These are phyloP conservation scores for Neonectria punicea DNA, from an alignment of 2,329 filamentous ascomycete species.

Conservation along the genomic window DNA sequence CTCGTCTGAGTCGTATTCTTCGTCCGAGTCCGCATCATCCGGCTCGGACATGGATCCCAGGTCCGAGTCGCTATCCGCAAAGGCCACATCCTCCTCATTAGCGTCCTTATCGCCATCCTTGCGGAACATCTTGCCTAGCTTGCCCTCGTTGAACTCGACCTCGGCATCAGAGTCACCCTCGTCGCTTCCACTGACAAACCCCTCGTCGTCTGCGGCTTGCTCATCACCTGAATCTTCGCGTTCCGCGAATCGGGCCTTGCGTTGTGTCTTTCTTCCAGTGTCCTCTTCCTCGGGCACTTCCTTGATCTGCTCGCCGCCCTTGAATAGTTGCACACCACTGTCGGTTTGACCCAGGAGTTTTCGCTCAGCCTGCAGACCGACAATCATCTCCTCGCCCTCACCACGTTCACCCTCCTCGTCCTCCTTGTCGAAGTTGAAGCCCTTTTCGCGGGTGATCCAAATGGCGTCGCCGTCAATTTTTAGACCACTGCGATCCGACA, in stretches of 20 bases:
- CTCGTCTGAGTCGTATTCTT: conserved; percentile 69
- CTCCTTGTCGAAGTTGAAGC: conserved; percentile 78
- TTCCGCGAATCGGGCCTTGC: conserved; percentile 68
- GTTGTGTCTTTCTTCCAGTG: conserved; percentile 68
- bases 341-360: conserved; percentile 84
- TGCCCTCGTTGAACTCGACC: conserved; percentile 67
- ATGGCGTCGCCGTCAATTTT: conserved; percentile 98
- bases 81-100: conserved; percentile 79
- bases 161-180: conserved; percentile 63
- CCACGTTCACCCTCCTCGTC: conserved; percentile 79
- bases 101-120: conserved; percentile 61
- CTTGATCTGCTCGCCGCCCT: conserved; percentile 76
- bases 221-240: conserved; percentile 69
- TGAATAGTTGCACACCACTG: conserved; percentile 86
- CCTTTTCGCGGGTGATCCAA: conserved; percentile 80
- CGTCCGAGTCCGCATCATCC: conserved; percentile 57
- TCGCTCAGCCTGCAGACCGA: conserved; percentile 86
- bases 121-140: conserved; percentile 70
- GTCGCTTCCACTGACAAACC: conserved; percentile 64
- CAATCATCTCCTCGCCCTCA: conserved; percentile 94
- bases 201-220: conserved; percentile 62
- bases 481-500: conserved; percentile 96
- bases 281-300: conserved; percentile 65
- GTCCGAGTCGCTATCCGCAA: conserved; percentile 97
- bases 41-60: conserved; percentile 82